Base-by-base conservation (phyloP, 257 asterid genomes). In the Cynanchum wilfordii region DNA sequence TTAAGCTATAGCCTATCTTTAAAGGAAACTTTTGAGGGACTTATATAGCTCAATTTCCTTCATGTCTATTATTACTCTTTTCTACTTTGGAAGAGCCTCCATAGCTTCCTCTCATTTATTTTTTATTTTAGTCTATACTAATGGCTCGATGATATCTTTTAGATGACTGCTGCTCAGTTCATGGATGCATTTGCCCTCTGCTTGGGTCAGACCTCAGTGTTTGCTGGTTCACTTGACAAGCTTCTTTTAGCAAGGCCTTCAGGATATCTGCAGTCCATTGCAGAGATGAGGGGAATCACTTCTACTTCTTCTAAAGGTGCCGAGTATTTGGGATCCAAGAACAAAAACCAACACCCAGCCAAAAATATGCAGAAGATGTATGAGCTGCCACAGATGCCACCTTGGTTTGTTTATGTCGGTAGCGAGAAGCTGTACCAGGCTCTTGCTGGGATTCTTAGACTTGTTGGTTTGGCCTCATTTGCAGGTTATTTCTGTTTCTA, bases 141-240 rank as follows among this genome's bases (percentile, higher is more conserved):
- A 36, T 69, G 36, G 52, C 66, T 42, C 19, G 20, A 64, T 44
- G 64, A 25, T 40, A 7, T 72, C n/a, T 69, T 83, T 60, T 77
- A 91, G 99, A 97, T 89, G 71, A 75, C 85, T 25, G 86, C 89
- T 81, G 90, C 95, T 79, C 86, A 84, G 63, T 89, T 95, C 87
- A 82, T 95, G 96, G 99, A 92, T 79, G 86, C 84, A 60, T 89
- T 95, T 75, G 80, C 97, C 72, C 84, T 92, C 68, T 95, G 99
- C 81, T 80, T 95, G 80, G 88, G 94, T 83, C 99, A 90, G 82
- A 92, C 87, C 83, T 90, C 98, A 47, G 80, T 82, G 40, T 90
- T 82, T 88, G 83, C 96, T 52, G 97, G 99, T 78, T 87, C 97
- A 22, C 96, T 95, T 67, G 88, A 89, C 81, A 87, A 88, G 83